Percentiles rank a stretch among this genome's conserved stretches.
Evolutionary conservation across 2,329 filamentous ascomycete species (phyloP).

Genomic region (Alternaria viburni): DNA sequence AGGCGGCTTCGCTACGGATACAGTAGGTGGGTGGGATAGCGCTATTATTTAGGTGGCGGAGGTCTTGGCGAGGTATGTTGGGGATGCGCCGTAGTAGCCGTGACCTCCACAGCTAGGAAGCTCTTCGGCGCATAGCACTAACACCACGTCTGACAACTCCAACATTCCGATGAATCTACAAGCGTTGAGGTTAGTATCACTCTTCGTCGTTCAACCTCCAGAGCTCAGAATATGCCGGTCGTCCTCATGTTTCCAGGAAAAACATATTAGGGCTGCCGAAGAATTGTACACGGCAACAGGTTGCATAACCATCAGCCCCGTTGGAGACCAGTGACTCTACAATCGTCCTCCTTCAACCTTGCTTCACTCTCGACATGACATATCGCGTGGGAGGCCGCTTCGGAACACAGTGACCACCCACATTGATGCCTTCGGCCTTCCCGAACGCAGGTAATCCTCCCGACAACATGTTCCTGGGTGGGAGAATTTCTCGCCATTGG

Average conservation of each 20-base stretch:
- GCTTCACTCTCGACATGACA: conserved; percentile 12
- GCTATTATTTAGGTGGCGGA: conserved; percentile 8
- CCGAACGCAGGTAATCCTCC: conserved; percentile 21
- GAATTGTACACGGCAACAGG: not conserved
- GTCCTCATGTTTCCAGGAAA: not conserved
- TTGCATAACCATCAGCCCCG: not conserved
- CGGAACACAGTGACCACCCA: not conserved
- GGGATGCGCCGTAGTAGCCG: not conserved
- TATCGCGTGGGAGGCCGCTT: conserved; percentile 7
- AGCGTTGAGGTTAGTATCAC: not conserved
- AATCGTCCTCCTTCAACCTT: not conserved
- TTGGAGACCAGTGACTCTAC: not conserved
- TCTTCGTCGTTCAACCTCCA: not conserved
- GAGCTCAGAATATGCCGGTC: not conserved
- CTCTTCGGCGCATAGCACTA: not conserved
- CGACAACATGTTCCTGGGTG: conserved; percentile 17
- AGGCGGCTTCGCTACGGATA: not conserved
- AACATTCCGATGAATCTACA: not conserved
- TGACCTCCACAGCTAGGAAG: not conserved
- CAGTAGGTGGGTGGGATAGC: conserved; percentile 7
- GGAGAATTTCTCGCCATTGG: conserved; percentile 26
- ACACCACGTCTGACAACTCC: not conserved
- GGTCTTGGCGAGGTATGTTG: conserved; percentile 26
- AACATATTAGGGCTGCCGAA: not conserved
- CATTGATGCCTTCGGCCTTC: conserved; percentile 6